Base-by-base conservation (phyloP, 768 basidiomycete species). In the Kwoniella europaea region DNA sequence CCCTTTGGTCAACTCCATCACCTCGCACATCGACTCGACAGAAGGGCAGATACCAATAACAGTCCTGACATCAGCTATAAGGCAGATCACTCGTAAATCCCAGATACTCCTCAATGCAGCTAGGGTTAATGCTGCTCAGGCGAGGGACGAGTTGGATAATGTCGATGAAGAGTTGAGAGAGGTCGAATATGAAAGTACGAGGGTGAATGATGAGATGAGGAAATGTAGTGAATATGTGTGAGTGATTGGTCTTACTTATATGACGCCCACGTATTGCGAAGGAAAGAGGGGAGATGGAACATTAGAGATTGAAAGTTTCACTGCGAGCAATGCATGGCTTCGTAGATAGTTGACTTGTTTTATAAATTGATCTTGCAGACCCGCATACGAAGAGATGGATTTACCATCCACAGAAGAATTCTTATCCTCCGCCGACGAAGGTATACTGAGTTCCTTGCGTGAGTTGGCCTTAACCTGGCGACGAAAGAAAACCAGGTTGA, bases 201-300 rank as follows among this genome's bases (percentile, higher is more conserved):
- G 78, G 61, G 72, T 77, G 42, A 61, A 68, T 35, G 76, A 77
- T 67, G 80, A 79, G 74, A 81, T 78, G 27, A 71, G 63, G 41
- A 43, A 68, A 55, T 81, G 80, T 76, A 65, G 60, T 65, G 75
- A 79, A 16, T 81, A 81, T 63, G 71, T 54, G 79, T 81, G 53
- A 63, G 79, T 76, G 63, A 54, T 54, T 20, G 10, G 29, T 43
- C 22, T 22, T 50, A 27, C 20, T 22, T 35, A 35, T 35, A 35
- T 35, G 35, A 6, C 4, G 35, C 7, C 35, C 1, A 6, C 0
- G 35, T 35, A 9, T 35, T 7, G 35, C 35, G 35, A 35, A 35
- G 7, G 7, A 35, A 35, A 35, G 35, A 35, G 35, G 35, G 35
- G 35, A 35, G 35, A 35, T 35, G 7, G 35, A 35, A 35, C 6